Conservation (phyloP, 345 rosid genomes). For the Rhodomyrtus tomentosa region DNA sequence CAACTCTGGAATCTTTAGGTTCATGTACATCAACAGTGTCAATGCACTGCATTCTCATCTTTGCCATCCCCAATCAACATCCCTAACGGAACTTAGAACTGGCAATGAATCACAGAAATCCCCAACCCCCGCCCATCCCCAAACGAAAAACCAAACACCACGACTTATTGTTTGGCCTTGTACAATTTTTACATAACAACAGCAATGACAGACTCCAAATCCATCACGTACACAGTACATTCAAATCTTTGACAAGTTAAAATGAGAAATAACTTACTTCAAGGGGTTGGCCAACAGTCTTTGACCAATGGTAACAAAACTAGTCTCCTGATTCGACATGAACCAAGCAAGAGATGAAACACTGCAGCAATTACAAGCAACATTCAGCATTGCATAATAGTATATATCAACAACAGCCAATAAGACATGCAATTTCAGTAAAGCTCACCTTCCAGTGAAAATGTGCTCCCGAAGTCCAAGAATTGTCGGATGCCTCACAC, state of each 20-base stretch:
- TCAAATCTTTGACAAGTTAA: background rate
- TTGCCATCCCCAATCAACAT: background rate
- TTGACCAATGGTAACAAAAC: constrained; percentile 98
- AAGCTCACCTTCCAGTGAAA: constrained; percentile 92
- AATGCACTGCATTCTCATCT: background rate
- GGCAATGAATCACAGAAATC: background rate
- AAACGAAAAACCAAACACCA: too few relatives aligned
- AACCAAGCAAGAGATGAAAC: constrained; percentile 99
- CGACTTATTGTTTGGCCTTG: too few relatives aligned
- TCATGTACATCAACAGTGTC: background rate
- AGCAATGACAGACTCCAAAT: background rate
- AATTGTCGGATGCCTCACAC: constrained; percentile 83
- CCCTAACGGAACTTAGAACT: background rate
- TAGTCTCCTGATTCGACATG: constrained; percentile 99
- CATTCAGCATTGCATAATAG: background rate
- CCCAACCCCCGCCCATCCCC: background rate
- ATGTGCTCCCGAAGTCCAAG: constrained; percentile 98
- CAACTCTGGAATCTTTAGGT: background rate
- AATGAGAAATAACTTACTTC: constrained; percentile 44
- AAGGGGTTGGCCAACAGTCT: constrained; percentile 91
- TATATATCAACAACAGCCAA: background rate
- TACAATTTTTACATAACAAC: background rate
- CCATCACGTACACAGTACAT: background rate
- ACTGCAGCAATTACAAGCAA: constrained; percentile 27
- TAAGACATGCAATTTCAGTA: background rate